phyloP scores from a whole-genome alignment of 805 yeast genomes.

The Saccharomycopsis oosterbeekiorum region DNA sequence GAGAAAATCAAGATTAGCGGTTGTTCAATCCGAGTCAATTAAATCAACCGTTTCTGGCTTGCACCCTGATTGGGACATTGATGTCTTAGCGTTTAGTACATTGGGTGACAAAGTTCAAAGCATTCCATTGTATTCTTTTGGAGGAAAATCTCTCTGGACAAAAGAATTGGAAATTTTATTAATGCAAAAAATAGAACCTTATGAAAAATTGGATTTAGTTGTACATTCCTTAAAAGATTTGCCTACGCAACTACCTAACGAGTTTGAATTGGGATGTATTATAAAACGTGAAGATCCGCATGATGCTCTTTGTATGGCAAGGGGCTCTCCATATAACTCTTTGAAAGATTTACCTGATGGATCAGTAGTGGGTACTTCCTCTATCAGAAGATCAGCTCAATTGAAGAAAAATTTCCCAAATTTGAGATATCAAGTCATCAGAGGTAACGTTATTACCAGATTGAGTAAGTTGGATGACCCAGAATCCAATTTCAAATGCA shows the following conservation, averaged over 20 bases:
- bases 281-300: conserved; percentile 84
- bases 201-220: conserved; percentile 69
- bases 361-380: conserved; percentile 86
- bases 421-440: conserved; percentile 67
- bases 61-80: conserved; percentile 60
- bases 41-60: conserved; percentile 45
- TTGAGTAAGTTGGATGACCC: conserved; percentile 69
- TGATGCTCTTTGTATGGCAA: conserved; percentile 77
- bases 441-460: conserved; percentile 82
- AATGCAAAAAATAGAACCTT: conserved; percentile 49
- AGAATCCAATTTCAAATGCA: conserved; percentile 53
- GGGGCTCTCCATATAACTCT: conserved; percentile 49
- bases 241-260: conserved; percentile 87
- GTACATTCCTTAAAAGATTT: conserved; percentile 90
- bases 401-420: conserved; percentile 68
- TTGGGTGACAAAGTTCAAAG: conserved; percentile 83
- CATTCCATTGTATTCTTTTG: conserved; percentile 85
- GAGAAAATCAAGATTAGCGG: conserved; percentile 79
- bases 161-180: conserved; percentile 81
- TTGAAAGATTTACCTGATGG: conserved; percentile 76
- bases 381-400: conserved; percentile 90
- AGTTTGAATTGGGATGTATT: conserved; percentile 82
- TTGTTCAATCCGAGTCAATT: conserved; percentile 73
- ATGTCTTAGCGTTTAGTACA: conserved; percentile 72
- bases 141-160: conserved; percentile 96